These are phyloP conservation scores for Lentinula guzmanii DNA, from an alignment of 768 basidiomycete species.

Conservation along the genomic window DNA sequence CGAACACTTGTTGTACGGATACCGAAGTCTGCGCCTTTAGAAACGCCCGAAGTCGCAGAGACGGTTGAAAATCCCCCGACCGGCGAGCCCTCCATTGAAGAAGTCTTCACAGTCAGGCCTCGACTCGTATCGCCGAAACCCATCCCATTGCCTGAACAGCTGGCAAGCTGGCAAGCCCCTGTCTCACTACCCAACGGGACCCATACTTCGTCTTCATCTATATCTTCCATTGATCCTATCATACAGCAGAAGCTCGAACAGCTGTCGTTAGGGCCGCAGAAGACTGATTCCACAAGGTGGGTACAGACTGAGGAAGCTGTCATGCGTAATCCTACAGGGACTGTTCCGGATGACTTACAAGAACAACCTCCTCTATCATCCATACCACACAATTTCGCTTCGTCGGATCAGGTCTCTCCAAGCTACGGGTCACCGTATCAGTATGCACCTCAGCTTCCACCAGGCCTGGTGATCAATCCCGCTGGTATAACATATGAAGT, in stretches of 20 bases:
- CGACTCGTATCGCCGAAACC: slow-evolving; percentile 35
- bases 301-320: slow-evolving; percentile 45
- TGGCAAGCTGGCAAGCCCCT: neutral
- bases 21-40: slow-evolving; percentile 36
- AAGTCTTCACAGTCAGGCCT: slow-evolving; percentile 54
- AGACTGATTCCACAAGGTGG: slow-evolving; percentile 28
- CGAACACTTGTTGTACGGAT: slow-evolving; percentile 49
- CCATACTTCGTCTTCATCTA: slow-evolving; percentile 16
- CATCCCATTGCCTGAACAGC: slow-evolving; percentile 19
- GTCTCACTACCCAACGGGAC: slow-evolving; percentile 14
- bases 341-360: slow-evolving; percentile 17
- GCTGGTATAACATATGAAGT: slow-evolving; percentile 80
- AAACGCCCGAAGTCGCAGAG: slow-evolving; percentile 19
- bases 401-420: slow-evolving; percentile 45
- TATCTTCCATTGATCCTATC: slow-evolving; percentile 22
- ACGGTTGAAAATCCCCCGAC: slow-evolving; percentile 13
- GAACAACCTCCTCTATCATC: slow-evolving; percentile 30
- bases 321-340: slow-evolving; percentile 29
- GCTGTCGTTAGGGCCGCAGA: slow-evolving; percentile 26
- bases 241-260: slow-evolving; percentile 34
- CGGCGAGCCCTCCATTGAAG: slow-evolving; percentile 40
- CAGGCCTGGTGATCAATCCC: slow-evolving; percentile 66
- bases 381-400: slow-evolving; percentile 37
- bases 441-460: slow-evolving; percentile 57
- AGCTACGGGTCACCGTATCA: slow-evolving; percentile 65